These are phyloP conservation scores for Mycosphaerella sp. DNA, from an alignment of 2,329 filamentous ascomycete species.

Conservation along the genomic window DNA sequence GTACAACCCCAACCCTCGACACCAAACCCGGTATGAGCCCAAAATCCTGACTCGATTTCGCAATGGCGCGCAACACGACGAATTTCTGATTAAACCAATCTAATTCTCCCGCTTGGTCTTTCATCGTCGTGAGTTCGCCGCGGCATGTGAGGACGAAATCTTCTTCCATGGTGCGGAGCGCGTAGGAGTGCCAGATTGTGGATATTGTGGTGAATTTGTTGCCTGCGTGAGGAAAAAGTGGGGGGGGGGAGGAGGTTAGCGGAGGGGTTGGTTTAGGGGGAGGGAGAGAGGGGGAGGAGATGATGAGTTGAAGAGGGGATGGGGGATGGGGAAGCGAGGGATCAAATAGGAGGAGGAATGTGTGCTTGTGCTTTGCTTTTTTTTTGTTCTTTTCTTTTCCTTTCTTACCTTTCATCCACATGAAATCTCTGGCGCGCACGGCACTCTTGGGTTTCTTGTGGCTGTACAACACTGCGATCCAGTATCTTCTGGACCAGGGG, in stretches of 20 bases:
- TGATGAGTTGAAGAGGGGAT: too few relatives aligned
- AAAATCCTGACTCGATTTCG: slow-evolving; percentile 14
- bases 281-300: too few relatives aligned
- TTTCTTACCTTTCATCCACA: slow-evolving; percentile 33
- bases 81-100: slow-evolving; percentile 31
- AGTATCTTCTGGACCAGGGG: slow-evolving; percentile 28
- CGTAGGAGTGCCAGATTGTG: slow-evolving; percentile 30
- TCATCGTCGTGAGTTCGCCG: slow-evolving; percentile 19
- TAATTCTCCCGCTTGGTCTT: slow-evolving; percentile 25
- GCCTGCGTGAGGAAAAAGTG: not conserved
- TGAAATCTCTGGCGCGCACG: slow-evolving; percentile 21
- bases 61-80: slow-evolving; percentile 26
- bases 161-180: slow-evolving; percentile 14
- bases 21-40: slow-evolving; percentile 7
- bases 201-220: slow-evolving; percentile 25
- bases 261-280: too few relatives aligned
- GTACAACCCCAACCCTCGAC: too few relatives aligned
- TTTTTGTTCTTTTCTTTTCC: not conserved
- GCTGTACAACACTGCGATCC: slow-evolving; percentile 31
- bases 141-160: slow-evolving; percentile 25
- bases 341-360: not conserved
- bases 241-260: too few relatives aligned
- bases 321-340: too few relatives aligned
- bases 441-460: slow-evolving; percentile 9
- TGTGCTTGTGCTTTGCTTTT: too few relatives aligned